These are phyloP conservation scores for Geotrichum aggregatum DNA, from an alignment of 1,139 yeast genomes.

Conservation along the genomic window DNA sequence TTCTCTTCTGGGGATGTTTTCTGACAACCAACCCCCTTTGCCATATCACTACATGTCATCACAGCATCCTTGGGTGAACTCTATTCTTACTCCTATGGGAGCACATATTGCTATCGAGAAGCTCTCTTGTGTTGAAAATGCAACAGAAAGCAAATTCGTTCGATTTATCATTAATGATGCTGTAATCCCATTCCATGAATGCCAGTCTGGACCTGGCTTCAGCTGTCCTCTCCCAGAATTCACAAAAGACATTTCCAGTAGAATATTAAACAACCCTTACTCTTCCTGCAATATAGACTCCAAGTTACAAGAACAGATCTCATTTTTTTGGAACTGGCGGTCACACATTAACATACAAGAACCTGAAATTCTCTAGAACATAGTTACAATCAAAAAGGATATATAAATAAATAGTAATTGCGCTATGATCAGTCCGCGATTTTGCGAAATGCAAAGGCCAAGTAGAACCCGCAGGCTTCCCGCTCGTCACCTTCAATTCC, in stretches of 20 bases:
- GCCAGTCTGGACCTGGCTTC: slow-evolving; percentile 51
- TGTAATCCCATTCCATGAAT: slow-evolving; percentile 49
- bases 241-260: slow-evolving; percentile 10
- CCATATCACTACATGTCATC: slow-evolving; percentile 23
- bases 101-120: slow-evolving; percentile 51
- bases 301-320: slow-evolving; percentile 21
- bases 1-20: slow-evolving; percentile 47
- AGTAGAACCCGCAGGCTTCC: slow-evolving; percentile 82
- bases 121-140: slow-evolving; percentile 39
- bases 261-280: slow-evolving; percentile 4
- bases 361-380: slow-evolving; percentile 10
- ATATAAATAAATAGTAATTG: not conserved
- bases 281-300: slow-evolving; percentile 9
- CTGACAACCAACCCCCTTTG: slow-evolving; percentile 38
- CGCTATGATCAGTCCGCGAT: slow-evolving; percentile 27
- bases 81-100: slow-evolving; percentile 55
- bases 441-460: slow-evolving; percentile 76
- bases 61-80: slow-evolving; percentile 44
- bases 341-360: slow-evolving; percentile 8
- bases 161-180: slow-evolving; percentile 55
- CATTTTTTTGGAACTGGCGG: slow-evolving; percentile 25
- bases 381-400: not conserved
- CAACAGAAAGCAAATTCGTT: slow-evolving; percentile 37
- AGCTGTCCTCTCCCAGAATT: slow-evolving; percentile 25
- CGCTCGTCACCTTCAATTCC: slow-evolving; percentile 89